Evolutionary conservation across 2,329 filamentous ascomycete genomes (phyloP).

Genomic region (Penicillium digitatum): DNA sequence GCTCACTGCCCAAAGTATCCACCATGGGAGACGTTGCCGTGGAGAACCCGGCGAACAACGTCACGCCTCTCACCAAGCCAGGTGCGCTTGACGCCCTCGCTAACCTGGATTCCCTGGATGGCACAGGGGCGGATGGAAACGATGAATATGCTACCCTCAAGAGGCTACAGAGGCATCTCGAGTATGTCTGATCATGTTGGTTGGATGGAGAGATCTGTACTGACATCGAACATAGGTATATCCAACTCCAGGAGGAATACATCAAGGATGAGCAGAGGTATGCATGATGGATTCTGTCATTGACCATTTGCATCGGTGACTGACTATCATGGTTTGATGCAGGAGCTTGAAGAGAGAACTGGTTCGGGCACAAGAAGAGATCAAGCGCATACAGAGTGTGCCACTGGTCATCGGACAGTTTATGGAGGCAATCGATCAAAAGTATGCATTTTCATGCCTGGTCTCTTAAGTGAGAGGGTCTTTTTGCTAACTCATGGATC

Average conservation of each 20-base stretch:
- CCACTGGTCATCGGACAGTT: constrained; percentile 98
- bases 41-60: constrained; percentile 71
- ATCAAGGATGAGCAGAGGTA: constrained; percentile 99
- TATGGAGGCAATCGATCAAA: constrained; percentile 99
- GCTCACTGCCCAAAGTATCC: constrained; percentile 9
- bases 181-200: constrained; percentile 55
- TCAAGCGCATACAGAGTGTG: constrained; percentile 98
- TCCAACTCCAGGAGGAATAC: constrained; percentile 98
- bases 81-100: constrained; percentile 73
- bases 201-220: constrained; percentile 8
- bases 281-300: constrained; percentile 7
- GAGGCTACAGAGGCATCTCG: constrained; percentile 91
- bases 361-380: constrained; percentile 95
- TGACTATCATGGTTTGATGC: constrained; percentile 3
- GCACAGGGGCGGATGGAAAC: constrained; percentile 70
- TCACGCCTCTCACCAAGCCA: constrained; percentile 76
- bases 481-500: constrained; percentile 8
- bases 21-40: constrained; percentile 82
- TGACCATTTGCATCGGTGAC: constrained; percentile 9
- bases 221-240: constrained; percentile 59
- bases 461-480: background rate
- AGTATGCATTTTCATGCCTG: constrained; percentile 54
- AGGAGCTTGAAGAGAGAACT: constrained; percentile 96
- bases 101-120: constrained; percentile 86
- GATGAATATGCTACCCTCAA: constrained; percentile 96